Evolutionary conservation across 352 stramenopile genomes (phyloP).

Genomic region (Phytopythium kandeliae): DNA sequence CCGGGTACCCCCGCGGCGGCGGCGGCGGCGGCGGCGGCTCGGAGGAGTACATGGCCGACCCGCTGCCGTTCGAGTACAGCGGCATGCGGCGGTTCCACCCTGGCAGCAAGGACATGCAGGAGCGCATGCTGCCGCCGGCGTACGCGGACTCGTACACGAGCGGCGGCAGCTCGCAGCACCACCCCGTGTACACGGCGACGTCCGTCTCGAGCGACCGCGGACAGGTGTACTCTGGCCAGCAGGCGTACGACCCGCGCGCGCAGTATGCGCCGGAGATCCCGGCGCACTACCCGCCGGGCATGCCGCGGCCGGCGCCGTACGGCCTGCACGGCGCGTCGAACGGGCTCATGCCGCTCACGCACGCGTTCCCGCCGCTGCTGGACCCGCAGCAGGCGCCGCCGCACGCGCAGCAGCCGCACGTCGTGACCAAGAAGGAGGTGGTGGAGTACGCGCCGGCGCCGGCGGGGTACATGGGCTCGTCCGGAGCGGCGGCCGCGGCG

Average conservation of each 20-base stretch:
- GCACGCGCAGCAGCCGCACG: constrained; percentile 2
- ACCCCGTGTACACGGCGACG: constrained; percentile 18
- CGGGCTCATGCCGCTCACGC: constrained; percentile 26
- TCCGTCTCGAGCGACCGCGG: constrained; percentile 5
- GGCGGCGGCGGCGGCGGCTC: constrained; percentile 13
- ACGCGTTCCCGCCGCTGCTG: constrained; percentile 57
- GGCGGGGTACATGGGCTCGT: constrained; percentile 2
- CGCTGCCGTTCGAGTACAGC: constrained; percentile 75
- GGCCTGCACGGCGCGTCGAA: constrained; percentile 11
- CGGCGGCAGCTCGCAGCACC: constrained; percentile 2
- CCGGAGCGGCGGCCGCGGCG: constrained; percentile 3
- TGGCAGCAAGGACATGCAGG: constrained; percentile 12
- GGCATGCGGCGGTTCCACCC: constrained; percentile 31
- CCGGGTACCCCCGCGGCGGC: constrained; percentile 18
- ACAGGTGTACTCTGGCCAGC: constrained; percentile 8
- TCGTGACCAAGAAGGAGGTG: constrained; percentile 32
- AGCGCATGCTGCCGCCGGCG: constrained; percentile 11
- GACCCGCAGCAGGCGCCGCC: constrained; percentile 36
- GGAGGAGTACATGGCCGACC: constrained; percentile 74
- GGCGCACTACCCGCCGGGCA: constrained; percentile 28
- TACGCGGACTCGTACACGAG: constrained; percentile 33
- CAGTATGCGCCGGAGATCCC: constrained; percentile 29
- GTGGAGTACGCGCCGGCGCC: constrained; percentile 20
- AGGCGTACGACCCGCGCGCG: constrained; percentile 16
- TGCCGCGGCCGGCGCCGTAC: constrained; percentile 2